Evolutionary conservation across 768 basidiomycete genomes (phyloP).

Genomic region (Coprinopsis sp.): DNA sequence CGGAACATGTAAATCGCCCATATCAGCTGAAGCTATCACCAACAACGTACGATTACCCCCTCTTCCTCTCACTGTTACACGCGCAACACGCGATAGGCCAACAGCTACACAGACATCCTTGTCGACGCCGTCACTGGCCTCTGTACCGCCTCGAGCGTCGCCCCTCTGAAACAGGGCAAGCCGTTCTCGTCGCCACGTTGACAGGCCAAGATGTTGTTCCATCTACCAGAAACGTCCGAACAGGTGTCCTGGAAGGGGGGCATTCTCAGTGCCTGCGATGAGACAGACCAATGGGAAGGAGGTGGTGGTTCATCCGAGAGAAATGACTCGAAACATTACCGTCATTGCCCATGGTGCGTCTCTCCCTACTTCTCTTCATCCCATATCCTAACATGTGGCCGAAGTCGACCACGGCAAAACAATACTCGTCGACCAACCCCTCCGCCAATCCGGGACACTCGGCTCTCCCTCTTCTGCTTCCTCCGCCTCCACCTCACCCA

Average conservation of each 20-base stretch:
- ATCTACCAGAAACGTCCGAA: constrained; percentile 60
- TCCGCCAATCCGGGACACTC: constrained; percentile 46
- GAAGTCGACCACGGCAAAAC: no score
- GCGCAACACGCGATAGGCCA: constrained; percentile 33
- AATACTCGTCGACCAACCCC: constrained; percentile 46
- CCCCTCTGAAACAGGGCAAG: constrained; percentile 46
- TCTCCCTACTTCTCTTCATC: no score
- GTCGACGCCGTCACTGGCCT: constrained; percentile 56
- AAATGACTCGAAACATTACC: no score
- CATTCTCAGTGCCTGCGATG: no score
- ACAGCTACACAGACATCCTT: constrained; percentile 36
- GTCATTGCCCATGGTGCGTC: no score
- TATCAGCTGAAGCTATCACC: constrained; percentile 44
- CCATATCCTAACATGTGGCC: no score
- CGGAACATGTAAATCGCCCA: constrained; percentile 54
- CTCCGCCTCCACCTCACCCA: no score
- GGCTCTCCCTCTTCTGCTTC: constrained; percentile 33
- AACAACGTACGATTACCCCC: constrained; percentile 29
- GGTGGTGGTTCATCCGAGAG: no score
- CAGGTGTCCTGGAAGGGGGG: no score
- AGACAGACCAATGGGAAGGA: no score
- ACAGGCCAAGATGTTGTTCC: constrained; percentile 39
- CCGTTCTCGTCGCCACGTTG: constrained; percentile 50
- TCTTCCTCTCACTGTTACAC: constrained; percentile 30
- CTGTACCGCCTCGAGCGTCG: constrained; percentile 59